These are phyloP conservation scores for Xanthoparmelia taractica DNA, from an alignment of 495 filamentous ascomycete genomes.

Conservation along the genomic window DNA sequence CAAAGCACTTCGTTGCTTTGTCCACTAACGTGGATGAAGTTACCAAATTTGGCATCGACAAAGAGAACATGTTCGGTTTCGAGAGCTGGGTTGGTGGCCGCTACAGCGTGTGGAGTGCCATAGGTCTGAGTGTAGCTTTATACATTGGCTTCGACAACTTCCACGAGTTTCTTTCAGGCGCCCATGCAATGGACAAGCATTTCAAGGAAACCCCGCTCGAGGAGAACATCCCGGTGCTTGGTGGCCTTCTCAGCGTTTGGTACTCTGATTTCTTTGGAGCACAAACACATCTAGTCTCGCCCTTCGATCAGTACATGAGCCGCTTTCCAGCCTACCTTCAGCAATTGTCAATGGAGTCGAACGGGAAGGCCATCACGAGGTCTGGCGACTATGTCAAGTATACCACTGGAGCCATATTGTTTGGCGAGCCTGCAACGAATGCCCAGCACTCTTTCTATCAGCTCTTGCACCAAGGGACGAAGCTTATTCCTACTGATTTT, in stretches of 20 bases:
- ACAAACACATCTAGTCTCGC: constrained; percentile 93
- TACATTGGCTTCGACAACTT: constrained; percentile 98
- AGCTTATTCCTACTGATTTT: constrained; percentile 97
- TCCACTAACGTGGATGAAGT: constrained; percentile 95
- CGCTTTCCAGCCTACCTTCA: constrained; percentile 98
- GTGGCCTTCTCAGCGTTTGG: constrained; percentile 91
- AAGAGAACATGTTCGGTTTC: constrained; percentile 98
- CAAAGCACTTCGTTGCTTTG: constrained; percentile 97
- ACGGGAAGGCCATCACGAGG: constrained; percentile 94
- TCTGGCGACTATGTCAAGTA: constrained; percentile 88
- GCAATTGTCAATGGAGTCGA: constrained; percentile 99
- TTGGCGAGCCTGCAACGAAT: constrained; percentile 97
- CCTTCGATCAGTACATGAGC: constrained; percentile 98
- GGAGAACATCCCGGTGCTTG: constrained; percentile 89
- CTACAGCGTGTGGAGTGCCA: constrained; percentile 98
- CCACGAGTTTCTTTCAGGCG: constrained; percentile 90
- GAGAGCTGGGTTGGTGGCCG: constrained; percentile 96
- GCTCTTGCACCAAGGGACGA: constrained; percentile 96
- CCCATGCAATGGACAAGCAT: constrained; percentile 97
- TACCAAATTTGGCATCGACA: constrained; percentile 95
- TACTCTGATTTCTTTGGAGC: constrained; percentile 98
- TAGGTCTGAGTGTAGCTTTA: constrained; percentile 85
- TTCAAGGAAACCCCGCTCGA: constrained; percentile 85
- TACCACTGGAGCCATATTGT: constrained; percentile 89
- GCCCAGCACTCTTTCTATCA: constrained; percentile 99